Percentiles rank a stretch among this genome's conserved stretches.
phyloP scores from a whole-genome alignment of 2,329 filamentous ascomycete species.

The Helminthosporium solani region DNA sequence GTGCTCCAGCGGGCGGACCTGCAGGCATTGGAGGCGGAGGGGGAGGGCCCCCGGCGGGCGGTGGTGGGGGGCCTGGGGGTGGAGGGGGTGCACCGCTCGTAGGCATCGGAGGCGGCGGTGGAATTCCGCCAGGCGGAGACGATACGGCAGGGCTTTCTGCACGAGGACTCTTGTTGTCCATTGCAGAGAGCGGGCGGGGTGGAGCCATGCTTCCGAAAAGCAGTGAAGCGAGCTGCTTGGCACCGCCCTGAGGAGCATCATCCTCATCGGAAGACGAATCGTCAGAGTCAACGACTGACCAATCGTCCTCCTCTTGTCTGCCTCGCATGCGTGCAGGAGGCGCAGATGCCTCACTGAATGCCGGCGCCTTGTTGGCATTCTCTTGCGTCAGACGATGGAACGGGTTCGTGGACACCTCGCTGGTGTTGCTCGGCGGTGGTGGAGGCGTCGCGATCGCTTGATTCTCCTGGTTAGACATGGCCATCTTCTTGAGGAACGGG shows the following conservation, averaged over 20 bases:
- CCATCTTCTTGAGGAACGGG: slow-evolving; percentile 90
- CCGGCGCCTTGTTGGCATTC: slow-evolving; percentile 48
- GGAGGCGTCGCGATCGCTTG: slow-evolving; percentile 45
- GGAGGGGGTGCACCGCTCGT: slow-evolving; percentile 45
- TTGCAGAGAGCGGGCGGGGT: slow-evolving; percentile 80
- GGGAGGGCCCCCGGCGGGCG: slow-evolving; percentile 34
- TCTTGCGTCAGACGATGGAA: slow-evolving; percentile 85
- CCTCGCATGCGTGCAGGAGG: slow-evolving; percentile 55
- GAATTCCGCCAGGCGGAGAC: slow-evolving; percentile 45
- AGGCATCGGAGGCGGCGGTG: slow-evolving; percentile 56
- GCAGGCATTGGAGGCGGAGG: slow-evolving; percentile 49
- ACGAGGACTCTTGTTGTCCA: slow-evolving; percentile 65
- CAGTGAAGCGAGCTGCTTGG: slow-evolving; percentile 89
- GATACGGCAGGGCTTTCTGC: slow-evolving; percentile 46
- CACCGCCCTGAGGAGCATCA: slow-evolving; percentile 76
- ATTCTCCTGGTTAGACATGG: slow-evolving; percentile 62
- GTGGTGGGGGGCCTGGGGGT: slow-evolving; percentile 54
- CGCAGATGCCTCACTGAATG: slow-evolving; percentile 49
- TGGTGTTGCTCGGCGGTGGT: slow-evolving; percentile 42
- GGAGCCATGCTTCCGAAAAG: slow-evolving; percentile 97
- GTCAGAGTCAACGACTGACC: slow-evolving; percentile 76
- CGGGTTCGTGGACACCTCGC: slow-evolving; percentile 74
- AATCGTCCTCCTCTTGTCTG: slow-evolving; percentile 70
- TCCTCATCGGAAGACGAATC: slow-evolving; percentile 69
- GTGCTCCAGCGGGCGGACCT: slow-evolving; percentile 31